phyloP scores from a whole-genome alignment of 176 grass and related monocot species.

The Hordeum marinum region DNA sequence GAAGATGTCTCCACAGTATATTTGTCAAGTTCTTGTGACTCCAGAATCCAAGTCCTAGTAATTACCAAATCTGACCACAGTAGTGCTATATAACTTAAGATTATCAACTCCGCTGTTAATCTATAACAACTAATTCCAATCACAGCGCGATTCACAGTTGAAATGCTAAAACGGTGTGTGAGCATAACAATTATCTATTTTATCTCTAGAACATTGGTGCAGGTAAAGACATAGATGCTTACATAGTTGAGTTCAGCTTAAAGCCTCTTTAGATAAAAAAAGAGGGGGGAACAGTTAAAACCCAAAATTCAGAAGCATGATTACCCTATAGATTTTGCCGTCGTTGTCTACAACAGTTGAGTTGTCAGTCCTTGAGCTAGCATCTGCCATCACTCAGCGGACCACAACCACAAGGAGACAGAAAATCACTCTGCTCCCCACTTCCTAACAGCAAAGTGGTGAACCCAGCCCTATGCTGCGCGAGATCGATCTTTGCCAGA shows the following conservation, averaged over 20 bases:
- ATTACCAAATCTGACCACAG: background rate
- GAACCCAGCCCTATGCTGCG: background rate
- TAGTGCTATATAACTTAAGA: background rate
- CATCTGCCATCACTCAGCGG: conserved; percentile 55
- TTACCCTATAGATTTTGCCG: conserved; percentile 51
- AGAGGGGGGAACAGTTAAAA: background rate
- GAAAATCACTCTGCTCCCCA: conserved; percentile 38
- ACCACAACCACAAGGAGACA: conserved; percentile 16
- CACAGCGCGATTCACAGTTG: background rate
- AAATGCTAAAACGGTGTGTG: background rate
- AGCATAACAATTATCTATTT: background rate
- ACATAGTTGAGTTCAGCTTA: background rate
- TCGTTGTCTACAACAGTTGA: conserved; percentile 62
- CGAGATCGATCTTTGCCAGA: background rate
- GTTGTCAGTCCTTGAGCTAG: conserved; percentile 62
- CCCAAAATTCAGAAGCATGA: background rate
- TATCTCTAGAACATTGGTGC: background rate
- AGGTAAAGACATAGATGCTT: background rate
- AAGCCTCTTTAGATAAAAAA: background rate
- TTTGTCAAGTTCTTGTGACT: background rate
- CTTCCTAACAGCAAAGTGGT: background rate
- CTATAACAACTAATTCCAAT: background rate
- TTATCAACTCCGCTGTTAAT: background rate
- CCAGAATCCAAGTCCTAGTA: background rate
- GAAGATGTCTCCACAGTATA: background rate